Percentiles rank a stretch among this genome's conserved stretches.
These are phyloP conservation scores for Zymoseptoria brevis DNA, from an alignment of 2,329 filamentous ascomycete species.

Conservation along the genomic window DNA sequence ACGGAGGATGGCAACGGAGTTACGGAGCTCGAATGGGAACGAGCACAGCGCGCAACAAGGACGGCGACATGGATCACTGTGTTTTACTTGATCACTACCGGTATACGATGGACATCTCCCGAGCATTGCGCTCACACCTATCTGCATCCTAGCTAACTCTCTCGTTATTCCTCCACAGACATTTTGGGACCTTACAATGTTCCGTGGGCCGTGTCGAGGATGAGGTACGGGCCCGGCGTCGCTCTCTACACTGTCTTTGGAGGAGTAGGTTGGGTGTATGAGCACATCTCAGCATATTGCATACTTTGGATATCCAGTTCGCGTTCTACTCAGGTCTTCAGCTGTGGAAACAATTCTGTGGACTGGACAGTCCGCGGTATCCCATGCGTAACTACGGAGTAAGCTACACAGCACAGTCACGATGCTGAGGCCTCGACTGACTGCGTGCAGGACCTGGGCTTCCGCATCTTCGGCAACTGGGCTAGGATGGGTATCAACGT, in stretches of 20 bases:
- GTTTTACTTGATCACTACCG: conserved; percentile 41
- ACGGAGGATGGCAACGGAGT: conserved; percentile 15
- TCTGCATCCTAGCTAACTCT: no score
- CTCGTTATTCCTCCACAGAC: conserved; percentile 16
- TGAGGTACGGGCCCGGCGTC: conserved; percentile 32
- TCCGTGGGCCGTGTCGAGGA: conserved; percentile 27
- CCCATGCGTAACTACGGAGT: conserved; percentile 33
- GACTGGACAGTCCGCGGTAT: conserved; percentile 35
- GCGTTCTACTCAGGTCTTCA: conserved; percentile 33
- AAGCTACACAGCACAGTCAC: not conserved
- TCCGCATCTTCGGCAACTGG: conserved; percentile 32
- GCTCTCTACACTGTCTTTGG: conserved; percentile 33
- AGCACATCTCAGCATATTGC: not conserved
- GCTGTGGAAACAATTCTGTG: conserved; percentile 35
- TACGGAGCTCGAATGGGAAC: conserved; percentile 31
- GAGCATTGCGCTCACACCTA: no score
- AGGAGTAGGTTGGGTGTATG: not conserved
- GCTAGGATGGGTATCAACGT: conserved; percentile 33
- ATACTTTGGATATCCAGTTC: conserved; percentile 7
- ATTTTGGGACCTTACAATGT: conserved; percentile 33
- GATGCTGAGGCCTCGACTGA: not conserved
- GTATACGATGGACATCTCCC: not conserved
- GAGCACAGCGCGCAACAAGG: conserved; percentile 28
- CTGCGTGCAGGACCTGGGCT: conserved; percentile 29
- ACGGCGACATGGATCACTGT: conserved; percentile 32